These are phyloP conservation scores for Fusarium sp. DNA, from an alignment of 2,329 filamentous ascomycete genomes.

Conservation along the genomic window DNA sequence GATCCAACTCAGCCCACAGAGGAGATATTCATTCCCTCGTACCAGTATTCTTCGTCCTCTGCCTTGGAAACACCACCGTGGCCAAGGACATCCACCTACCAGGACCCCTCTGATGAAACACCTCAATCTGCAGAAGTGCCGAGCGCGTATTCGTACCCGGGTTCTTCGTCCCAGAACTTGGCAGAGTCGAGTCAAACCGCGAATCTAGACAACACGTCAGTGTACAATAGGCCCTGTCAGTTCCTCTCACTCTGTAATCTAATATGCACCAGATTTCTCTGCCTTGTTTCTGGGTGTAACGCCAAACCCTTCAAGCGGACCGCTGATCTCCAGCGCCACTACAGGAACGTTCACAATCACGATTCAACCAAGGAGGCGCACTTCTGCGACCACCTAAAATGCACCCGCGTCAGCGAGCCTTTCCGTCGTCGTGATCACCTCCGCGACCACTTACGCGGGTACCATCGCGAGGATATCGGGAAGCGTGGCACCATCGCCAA, in stretches of 20 bases:
- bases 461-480: conserved; percentile 66
- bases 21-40: background rate
- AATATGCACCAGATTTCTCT: conserved; percentile 42
- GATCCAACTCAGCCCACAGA: background rate
- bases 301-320: conserved; percentile 62
- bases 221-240: background rate
- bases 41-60: background rate
- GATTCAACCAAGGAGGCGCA: conserved; percentile 57
- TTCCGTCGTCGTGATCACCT: conserved; percentile 69
- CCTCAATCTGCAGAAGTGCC: background rate
- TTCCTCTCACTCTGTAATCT: background rate
- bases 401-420: conserved; percentile 57
- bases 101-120: background rate
- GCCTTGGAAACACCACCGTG: background rate
- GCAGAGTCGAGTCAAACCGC: background rate
- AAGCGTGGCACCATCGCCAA: conserved; percentile 56
- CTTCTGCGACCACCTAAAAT: conserved; percentile 65
- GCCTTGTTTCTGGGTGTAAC: conserved; percentile 56
- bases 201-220: background rate
- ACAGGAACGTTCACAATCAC: conserved; percentile 60
- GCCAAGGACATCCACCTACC: background rate
- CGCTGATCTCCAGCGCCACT: conserved; percentile 68
- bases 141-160: background rate
- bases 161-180: background rate
- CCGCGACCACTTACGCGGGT: conserved; percentile 67